Base-by-base conservation (phyloP, 768 basidiomycete species). In the Amanita polypyramis region DNA sequence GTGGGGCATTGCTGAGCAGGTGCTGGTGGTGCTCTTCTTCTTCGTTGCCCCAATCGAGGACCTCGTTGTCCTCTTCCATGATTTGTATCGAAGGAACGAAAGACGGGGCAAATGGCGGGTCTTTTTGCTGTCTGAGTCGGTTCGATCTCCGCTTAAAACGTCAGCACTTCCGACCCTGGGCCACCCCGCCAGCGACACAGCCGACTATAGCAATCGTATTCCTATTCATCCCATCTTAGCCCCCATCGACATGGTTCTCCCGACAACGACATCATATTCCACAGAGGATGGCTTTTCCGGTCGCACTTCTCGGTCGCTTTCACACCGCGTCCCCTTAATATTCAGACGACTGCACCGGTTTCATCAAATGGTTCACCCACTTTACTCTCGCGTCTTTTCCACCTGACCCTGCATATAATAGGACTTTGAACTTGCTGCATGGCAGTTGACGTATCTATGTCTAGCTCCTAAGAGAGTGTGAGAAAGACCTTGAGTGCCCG, bases 361-460 rank as follows among this genome's bases (percentile, higher is more conserved):
- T 55, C 83, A 89, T 49, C 86, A 91, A 63, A 92, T 94, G 91
- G 91, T 83, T 51, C 23, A 7, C 29, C 8, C 43, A 77, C 53
- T 36, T 42, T 8, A 25, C 46, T 10, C 15, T 39, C 11, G 8
- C 33, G 29, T 4, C 21, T 40, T 39, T n/a, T 32, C 17, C 36
- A 25, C 27, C n/a, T 49, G 21, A 39, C 15, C 29, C 25, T 37
- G 39, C 34, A 21, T 35, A 15, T 3, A 21, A 6, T 60, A 97
- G 94, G 95, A 98, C 64, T 96, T 97, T 65, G 95, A 98, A 64
- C 70, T 95, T 39, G 95, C 95, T 9, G 85, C 89, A 25, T 97
- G 94, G 92, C 92, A 96, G 61, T 65, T 98, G 49, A 92, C 88
- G 8, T 96, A 96, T 68, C 72, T 97, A 2, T 94, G 92, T 61